Evolutionary conservation across 768 basidiomycete genomes (phyloP), one percentile per base, ranked within the genome.

Genomic region (Naganishia friedmannii): DNA sequence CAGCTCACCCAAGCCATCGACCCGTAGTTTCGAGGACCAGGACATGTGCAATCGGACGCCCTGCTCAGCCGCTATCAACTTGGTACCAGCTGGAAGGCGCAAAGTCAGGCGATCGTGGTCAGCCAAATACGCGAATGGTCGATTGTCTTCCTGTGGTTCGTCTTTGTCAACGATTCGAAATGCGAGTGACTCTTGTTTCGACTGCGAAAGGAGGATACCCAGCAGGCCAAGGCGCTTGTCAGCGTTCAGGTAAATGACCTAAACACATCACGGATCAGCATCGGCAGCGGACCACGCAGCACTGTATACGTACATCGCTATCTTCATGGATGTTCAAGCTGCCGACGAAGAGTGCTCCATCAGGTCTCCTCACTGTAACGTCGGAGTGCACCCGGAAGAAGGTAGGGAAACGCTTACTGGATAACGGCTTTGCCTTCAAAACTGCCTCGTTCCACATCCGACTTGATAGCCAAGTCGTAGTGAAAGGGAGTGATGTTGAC

Each of bases 391-490:
- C 13, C 3, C 42, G 15, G 42, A 42, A 42, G 15, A 17, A 10
- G 15, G 42, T 2, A 42, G 42, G 2, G 15, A 21, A 29, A 12
- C 10, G 34, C 65, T 66, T 28, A 66, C 65, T 53, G 46, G 48
- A 66, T 66, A 12, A 31, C 34, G 1, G n/a, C 46, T 28, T 66
- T 34, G 17, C 65, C 65, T 5, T 51, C 65, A 28, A 66, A 66
- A 15, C n/a, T 53, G 7, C 28, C 46, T 2, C 34, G 29, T 4
- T 66, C 65, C 8, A 66, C 31, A 53, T 66, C 65, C 17, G 65
- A 34, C 28, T 54, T 51, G 65, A 66, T 51, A 31, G 42, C 53
- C 29, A 66, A 6, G 19, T 66, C 65, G 48, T 66, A 66, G 34
- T 66, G 48, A n/a, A 53, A 53, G 65, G 65, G 65, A 1, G 32